A percentile compares a stretch with the other conserved stretches of the same genome.
Conservation (phyloP, 106 monocot species). For the Dioscorea alata region DNA sequence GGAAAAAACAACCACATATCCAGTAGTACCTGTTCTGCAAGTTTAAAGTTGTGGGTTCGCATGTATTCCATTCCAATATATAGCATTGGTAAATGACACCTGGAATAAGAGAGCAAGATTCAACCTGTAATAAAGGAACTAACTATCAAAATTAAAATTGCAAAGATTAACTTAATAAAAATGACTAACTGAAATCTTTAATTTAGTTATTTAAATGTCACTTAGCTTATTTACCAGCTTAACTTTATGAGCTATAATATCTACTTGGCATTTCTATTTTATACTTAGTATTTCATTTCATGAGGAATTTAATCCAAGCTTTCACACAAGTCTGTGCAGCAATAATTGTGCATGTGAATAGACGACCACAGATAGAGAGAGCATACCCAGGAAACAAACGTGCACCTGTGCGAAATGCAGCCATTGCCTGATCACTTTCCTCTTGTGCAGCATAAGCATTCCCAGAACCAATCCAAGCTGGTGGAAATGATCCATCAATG, state of each 20-base stretch:
- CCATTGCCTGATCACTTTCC: slow-evolving; percentile 93
- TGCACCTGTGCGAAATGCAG: slow-evolving; percentile 86
- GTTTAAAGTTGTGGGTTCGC: slow-evolving; percentile 93
- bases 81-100: slow-evolving; percentile 85
- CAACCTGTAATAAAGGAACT: slow-evolving; percentile 6
- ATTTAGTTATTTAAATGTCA: too few species aligned
- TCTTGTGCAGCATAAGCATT: slow-evolving; percentile 84
- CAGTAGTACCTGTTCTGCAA: slow-evolving; percentile 80
- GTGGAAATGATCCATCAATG: slow-evolving; percentile 82
- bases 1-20: too few species aligned
- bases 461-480: slow-evolving; percentile 89
- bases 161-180: too few species aligned
- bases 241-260: too few species aligned
- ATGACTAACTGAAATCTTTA: too few species aligned
- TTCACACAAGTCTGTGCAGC: too few species aligned
- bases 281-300: too few species aligned
- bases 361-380: background rate
- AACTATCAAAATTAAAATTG: slow-evolving; percentile 24
- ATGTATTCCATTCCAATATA: slow-evolving; percentile 98
- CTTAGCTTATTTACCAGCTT: too few species aligned
- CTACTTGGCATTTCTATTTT: too few species aligned
- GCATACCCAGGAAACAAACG: slow-evolving; percentile 92
- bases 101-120: slow-evolving; percentile 27
- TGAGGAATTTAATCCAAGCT: too few species aligned
- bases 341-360: background rate